Evolutionary conservation across 208 protist genomes (phyloP).

Genomic region (Acanthamoeba lenticulata): DNA sequence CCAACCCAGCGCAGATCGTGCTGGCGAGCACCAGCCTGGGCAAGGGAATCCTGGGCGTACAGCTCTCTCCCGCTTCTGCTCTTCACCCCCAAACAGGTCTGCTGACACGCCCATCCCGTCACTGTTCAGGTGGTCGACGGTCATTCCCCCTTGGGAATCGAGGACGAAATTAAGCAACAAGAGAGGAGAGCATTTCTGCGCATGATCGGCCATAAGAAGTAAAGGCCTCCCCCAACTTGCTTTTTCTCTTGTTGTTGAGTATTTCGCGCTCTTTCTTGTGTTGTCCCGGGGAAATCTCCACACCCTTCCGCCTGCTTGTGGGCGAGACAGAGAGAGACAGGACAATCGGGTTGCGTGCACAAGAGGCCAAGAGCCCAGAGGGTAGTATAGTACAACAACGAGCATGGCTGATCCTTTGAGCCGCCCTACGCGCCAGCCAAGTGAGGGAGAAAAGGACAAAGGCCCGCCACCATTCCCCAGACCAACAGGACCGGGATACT

Average conservation of each 20-base stretch:
- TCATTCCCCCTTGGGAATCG: neutral
- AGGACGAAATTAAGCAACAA: slow-evolving; percentile 20
- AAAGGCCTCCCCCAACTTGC: too few species aligned
- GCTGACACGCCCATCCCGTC: neutral
- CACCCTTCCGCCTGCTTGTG: too few species aligned
- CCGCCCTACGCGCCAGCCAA: too few species aligned
- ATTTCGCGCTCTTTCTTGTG: neutral
- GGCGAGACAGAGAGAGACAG: too few species aligned
- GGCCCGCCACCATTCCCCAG: neutral
- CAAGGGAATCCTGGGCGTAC: neutral
- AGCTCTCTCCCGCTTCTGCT: too few species aligned
- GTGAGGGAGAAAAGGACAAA: neutral
- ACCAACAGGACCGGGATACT: too few species aligned
- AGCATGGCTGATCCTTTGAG: too few species aligned
- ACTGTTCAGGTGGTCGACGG: slow-evolving; percentile 40
- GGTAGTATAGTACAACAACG: too few species aligned
- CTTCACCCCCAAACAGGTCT: neutral
- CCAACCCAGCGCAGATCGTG: slow-evolving; percentile 58
- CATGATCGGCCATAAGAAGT: slow-evolving; percentile 54
- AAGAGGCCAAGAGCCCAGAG: too few species aligned
- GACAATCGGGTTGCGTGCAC: too few species aligned
- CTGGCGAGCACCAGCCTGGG: neutral
- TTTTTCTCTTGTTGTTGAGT: too few species aligned
- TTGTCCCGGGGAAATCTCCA: too few species aligned
- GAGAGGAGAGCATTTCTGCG: slow-evolving; percentile 34